Conservation (phyloP, 352 stramenopile species). For the Aphanomyces euteiches region DNA sequence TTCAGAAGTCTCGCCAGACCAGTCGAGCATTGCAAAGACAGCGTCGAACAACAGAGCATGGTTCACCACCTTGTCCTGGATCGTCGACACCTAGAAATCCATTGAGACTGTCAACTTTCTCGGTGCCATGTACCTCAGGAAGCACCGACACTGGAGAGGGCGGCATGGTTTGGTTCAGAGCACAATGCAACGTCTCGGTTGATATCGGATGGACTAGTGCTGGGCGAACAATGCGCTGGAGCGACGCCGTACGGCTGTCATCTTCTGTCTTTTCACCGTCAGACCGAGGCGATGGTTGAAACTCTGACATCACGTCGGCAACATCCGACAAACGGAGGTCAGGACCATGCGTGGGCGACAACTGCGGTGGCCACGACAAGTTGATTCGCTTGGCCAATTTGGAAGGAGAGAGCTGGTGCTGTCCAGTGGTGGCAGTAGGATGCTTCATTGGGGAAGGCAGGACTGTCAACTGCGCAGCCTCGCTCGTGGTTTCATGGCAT, state of each 20-base stretch:
- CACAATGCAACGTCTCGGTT: not conserved
- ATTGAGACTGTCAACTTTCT: not conserved
- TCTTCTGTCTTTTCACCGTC: not conserved
- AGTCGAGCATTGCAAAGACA: conserved; percentile 59
- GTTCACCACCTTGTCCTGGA: conserved; percentile 61
- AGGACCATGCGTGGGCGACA: conserved; percentile 48
- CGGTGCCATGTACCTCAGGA: not conserved
- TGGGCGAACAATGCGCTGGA: conserved; percentile 7
- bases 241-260: not conserved
- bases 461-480: not conserved
- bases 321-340: conserved; percentile 34
- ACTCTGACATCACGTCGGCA: not conserved
- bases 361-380: conserved; percentile 42
- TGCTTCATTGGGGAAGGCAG: conserved; percentile 24
- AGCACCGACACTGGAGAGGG: no score
- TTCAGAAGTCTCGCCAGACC: conserved; percentile 46
- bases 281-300: not conserved
- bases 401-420: conserved; percentile 33
- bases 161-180: not conserved
- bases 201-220: conserved; percentile 5
- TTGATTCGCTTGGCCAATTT: conserved; percentile 40
- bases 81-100: conserved; percentile 9
- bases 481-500: conserved; percentile 33
- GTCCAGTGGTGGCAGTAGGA: not conserved
- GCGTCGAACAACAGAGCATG: conserved; percentile 49